Evolutionary conservation across 495 filamentous ascomycete genomes (phyloP).

Genomic region (Neurospora hispaniola): DNA sequence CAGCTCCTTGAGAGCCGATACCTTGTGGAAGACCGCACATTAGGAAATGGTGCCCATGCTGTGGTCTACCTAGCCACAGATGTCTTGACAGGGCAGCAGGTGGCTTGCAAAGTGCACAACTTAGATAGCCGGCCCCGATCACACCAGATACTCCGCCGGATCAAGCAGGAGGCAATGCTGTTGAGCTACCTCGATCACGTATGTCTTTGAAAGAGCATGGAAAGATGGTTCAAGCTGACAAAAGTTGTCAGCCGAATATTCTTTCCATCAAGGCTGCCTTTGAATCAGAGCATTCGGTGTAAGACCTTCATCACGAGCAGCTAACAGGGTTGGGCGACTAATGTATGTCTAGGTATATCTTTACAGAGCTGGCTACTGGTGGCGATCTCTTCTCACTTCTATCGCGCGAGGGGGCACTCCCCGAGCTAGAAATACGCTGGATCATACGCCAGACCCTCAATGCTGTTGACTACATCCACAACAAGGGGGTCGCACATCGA

Average conservation of each 20-base stretch:
- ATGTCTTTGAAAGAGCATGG: conserved; percentile 7
- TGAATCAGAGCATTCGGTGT: conserved; percentile 40
- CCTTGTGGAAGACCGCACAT: conserved; percentile 40
- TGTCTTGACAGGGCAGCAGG: conserved; percentile 48
- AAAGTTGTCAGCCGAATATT: conserved; percentile 45
- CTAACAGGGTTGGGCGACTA: neutral
- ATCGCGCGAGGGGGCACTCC: conserved; percentile 35
- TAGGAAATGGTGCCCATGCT: conserved; percentile 79
- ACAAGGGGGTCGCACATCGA: conserved; percentile 71
- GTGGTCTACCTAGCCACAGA: conserved; percentile 75
- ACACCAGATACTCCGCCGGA: conserved; percentile 13
- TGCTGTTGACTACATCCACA: conserved; percentile 72
- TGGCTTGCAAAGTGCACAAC: conserved; percentile 65
- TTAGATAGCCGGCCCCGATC: conserved; percentile 7
- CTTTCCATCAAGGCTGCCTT: conserved; percentile 46
- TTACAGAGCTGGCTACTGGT: conserved; percentile 56
- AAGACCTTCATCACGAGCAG: conserved; percentile 9
- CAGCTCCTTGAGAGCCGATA: conserved; percentile 41
- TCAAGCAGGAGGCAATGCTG: conserved; percentile 43
- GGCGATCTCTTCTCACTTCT: conserved; percentile 50
- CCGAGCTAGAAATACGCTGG: conserved; percentile 64
- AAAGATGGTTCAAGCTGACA: neutral
- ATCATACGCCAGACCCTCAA: conserved; percentile 75
- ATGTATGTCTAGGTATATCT: conserved; percentile 42
- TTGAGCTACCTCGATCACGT: conserved; percentile 51